These are phyloP conservation scores for Cladophialophora bantiana DNA, from an alignment of 2,329 filamentous ascomycete genomes.

Conservation along the genomic window DNA sequence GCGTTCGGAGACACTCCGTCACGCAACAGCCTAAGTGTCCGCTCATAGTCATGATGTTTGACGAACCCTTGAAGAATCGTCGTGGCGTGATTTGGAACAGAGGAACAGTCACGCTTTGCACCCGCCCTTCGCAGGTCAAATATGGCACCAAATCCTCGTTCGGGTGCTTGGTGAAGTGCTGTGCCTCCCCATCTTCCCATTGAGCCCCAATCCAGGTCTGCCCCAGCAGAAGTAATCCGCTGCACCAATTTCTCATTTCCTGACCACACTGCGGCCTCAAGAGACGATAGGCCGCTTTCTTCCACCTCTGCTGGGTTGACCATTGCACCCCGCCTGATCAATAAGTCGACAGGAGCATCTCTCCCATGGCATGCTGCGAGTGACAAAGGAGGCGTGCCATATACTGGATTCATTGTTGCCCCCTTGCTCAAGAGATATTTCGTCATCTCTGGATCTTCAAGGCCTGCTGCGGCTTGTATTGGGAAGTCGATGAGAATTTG, in stretches of 20 bases:
- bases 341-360: not conserved
- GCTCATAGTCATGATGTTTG: not conserved
- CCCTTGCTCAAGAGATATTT: not conserved
- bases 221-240: conserved; percentile 10
- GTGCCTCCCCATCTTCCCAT: conserved; percentile 1
- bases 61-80: conserved; percentile 10
- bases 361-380: conserved; percentile 5
- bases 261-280: conserved; percentile 14
- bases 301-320: not conserved
- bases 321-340: conserved; percentile 1
- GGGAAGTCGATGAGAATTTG: not conserved
- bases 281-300: not conserved
- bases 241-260: not conserved
- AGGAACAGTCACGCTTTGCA: not conserved
- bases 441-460: not conserved
- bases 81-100: not conserved
- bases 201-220: conserved; percentile 2
- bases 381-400: conserved; percentile 9
- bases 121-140: conserved; percentile 7
- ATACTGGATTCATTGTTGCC: not conserved
- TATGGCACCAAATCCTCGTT: conserved; percentile 7
- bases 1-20: conserved; percentile 7
- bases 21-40: not conserved
- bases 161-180: conserved; percentile 6
- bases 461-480: conserved; percentile 8